Conservation (phyloP, 2,329 filamentous ascomycete genomes). For the Hortaea werneckii region DNA sequence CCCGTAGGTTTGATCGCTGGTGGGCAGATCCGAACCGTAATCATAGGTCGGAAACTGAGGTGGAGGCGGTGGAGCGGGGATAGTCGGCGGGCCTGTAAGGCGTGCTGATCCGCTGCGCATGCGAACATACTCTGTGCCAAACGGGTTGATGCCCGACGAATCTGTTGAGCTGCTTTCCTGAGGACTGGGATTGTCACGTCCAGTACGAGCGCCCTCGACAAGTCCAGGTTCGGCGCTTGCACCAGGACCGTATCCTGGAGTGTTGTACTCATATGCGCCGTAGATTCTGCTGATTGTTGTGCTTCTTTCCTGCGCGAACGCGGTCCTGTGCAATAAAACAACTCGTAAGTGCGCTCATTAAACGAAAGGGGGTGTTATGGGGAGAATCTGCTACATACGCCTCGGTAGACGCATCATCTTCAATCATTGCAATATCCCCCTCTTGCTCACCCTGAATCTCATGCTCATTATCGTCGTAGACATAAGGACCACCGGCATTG, state of each 20-base stretch:
- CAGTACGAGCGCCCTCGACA: too few species aligned
- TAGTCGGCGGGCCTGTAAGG: not conserved
- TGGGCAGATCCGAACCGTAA: slow-evolving; percentile 16
- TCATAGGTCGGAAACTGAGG: slow-evolving; percentile 1
- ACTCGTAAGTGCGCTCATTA: slow-evolving; percentile 26
- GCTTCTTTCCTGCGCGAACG: slow-evolving; percentile 10
- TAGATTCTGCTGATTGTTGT: slow-evolving; percentile 17
- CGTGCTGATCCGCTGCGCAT: too few species aligned
- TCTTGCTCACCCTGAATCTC: not conserved
- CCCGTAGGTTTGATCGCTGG: slow-evolving; percentile 23
- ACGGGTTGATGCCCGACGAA: too few species aligned
- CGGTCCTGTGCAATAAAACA: slow-evolving; percentile 19
- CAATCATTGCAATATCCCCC: slow-evolving; percentile 2
- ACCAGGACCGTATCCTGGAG: too few species aligned
- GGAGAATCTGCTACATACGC: slow-evolving; percentile 21
- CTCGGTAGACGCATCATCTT: slow-evolving; percentile 15
- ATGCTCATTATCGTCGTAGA: not conserved
- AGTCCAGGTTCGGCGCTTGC: too few species aligned
- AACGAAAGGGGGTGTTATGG: slow-evolving; percentile 13
- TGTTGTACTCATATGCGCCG: slow-evolving; percentile 14
- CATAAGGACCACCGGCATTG: not conserved
- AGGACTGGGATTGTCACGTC: too few species aligned
- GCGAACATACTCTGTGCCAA: too few species aligned
- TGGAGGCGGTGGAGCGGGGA: slow-evolving; percentile 11
- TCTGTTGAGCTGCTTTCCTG: too few species aligned